Percentiles rank a stretch among this genome's conserved stretches.
Evolutionary conservation across 2,329 filamentous ascomycete species (phyloP).

Genomic region (Exutisphaerella laricina): DNA sequence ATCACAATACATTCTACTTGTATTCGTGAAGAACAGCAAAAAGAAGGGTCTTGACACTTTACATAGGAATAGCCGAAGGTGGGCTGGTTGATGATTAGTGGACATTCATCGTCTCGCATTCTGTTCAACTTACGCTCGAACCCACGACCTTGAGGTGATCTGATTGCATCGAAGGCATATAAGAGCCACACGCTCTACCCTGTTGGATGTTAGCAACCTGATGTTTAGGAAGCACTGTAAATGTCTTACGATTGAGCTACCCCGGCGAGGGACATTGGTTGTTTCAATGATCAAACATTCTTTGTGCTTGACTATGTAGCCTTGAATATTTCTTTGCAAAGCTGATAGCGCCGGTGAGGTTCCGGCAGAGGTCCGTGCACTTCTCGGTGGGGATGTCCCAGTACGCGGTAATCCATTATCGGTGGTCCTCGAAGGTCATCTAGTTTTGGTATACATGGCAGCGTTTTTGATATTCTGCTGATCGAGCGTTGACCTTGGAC

Average conservation of each 20-base stretch:
- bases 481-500: no score
- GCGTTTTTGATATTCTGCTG: no score
- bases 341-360: neutral
- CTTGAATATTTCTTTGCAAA: neutral
- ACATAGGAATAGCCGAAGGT: constrained; percentile 3
- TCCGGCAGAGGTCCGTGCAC: neutral
- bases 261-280: constrained; percentile 31
- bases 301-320: neutral
- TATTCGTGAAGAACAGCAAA: neutral
- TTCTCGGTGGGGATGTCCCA: neutral
- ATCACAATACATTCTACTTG: no score
- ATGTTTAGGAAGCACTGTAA: no score
- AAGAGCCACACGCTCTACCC: constrained; percentile 51
- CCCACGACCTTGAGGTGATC: no score
- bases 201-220: no score
- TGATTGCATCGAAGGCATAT: neutral
- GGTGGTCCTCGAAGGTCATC: no score
- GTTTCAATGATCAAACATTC: neutral
- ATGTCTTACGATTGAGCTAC: constrained; percentile 52
- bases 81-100: no score
- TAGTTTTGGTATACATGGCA: no score
- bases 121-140: neutral
- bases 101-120: no score
- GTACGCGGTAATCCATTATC: no score
- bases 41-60: neutral